These are phyloP conservation scores for Medicago arabica DNA, from an alignment of 306 rosid genomes.

Conservation along the genomic window DNA sequence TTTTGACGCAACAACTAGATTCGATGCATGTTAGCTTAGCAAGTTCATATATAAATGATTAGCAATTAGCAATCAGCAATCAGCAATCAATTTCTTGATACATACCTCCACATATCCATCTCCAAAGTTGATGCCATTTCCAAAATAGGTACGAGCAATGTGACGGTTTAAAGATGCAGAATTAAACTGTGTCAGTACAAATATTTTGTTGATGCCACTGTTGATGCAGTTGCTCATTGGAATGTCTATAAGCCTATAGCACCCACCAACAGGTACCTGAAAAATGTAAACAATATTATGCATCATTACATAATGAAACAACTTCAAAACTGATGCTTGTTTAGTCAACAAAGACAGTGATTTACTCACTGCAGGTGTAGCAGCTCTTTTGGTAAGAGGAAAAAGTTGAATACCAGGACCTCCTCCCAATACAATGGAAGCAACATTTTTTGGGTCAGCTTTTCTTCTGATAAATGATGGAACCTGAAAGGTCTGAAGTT, in stretches of 20 bases:
- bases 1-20: no score
- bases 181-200: conserved; percentile 84
- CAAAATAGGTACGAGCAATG: conserved; percentile 85
- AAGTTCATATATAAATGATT: neutral
- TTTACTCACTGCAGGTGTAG: conserved; percentile 71
- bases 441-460: conserved; percentile 78
- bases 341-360: conserved; percentile 9
- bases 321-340: neutral
- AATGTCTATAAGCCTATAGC: conserved; percentile 88
- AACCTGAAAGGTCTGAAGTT: conserved; percentile 65
- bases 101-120: conserved; percentile 94
- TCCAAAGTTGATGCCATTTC: conserved; percentile 87
- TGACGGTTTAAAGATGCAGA: conserved; percentile 94
- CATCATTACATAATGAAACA: conserved; percentile 31
- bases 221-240: conserved; percentile 99
- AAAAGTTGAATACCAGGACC: conserved; percentile 82
- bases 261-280: conserved; percentile 97
- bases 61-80: neutral
- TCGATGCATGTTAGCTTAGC: neutral
- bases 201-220: conserved; percentile 86
- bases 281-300: conserved; percentile 32
- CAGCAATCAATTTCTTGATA: neutral
- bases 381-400: conserved; percentile 83
- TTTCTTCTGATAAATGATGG: conserved; percentile 59
- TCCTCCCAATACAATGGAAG: conserved; percentile 87